Conservation (phyloP, 73 alveolate species). For the Tetrahymena elliotti region DNA sequence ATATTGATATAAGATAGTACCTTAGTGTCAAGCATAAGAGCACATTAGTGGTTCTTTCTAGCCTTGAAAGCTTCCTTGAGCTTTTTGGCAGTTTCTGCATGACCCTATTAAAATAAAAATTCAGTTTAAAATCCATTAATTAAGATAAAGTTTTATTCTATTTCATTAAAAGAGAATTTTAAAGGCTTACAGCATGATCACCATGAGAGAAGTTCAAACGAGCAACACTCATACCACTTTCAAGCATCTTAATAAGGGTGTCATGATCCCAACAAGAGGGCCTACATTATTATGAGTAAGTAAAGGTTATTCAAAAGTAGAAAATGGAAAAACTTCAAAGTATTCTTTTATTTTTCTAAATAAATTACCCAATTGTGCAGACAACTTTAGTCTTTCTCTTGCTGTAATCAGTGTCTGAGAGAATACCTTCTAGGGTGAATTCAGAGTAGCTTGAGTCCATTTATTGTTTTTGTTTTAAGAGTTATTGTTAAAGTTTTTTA, state of each 20-base stretch:
- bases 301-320: background rate
- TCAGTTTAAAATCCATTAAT: too few relatives aligned
- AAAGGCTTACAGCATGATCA: conserved; percentile 55
- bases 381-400: conserved; percentile 77
- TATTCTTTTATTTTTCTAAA: too few relatives aligned
- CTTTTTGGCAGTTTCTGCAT: conserved; percentile 66
- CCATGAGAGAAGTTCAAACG: conserved; percentile 94
- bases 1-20: background rate
- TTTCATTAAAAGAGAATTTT: background rate
- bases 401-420: conserved; percentile 30
- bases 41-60: conserved; percentile 76
- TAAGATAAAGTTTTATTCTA: too few relatives aligned
- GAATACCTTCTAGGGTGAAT: background rate
- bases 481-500: background rate
- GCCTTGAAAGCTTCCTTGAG: conserved; percentile 79
- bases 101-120: conserved; percentile 22
- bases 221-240: conserved; percentile 91
- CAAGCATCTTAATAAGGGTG: conserved; percentile 64
- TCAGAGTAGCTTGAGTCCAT: background rate
- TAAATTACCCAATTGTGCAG: conserved; percentile 80
- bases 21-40: conserved; percentile 82
- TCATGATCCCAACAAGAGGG: conserved; percentile 79
- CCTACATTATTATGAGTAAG: background rate
- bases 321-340: background rate
- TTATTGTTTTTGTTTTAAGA: background rate